Evolutionary conservation across 202 grass and related monocot species (phyloP).

Genomic region (Saccharum hybrid): DNA sequence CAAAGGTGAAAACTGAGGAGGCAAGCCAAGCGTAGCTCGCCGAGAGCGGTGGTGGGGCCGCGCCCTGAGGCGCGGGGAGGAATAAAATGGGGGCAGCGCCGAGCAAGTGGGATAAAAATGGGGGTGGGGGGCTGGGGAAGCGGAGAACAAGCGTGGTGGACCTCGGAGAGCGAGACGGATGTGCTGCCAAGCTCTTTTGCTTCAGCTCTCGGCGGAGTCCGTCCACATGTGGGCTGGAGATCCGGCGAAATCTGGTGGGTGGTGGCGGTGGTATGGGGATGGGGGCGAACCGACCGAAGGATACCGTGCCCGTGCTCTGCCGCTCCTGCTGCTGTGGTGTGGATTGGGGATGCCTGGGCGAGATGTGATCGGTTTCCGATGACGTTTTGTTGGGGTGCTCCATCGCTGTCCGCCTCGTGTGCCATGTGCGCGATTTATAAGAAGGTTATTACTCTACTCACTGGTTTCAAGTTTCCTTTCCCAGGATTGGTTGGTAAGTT

Average conservation of each 20-base stretch:
- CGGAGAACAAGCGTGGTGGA: constrained; percentile 17
- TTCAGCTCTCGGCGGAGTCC: neutral
- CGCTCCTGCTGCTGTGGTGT: neutral
- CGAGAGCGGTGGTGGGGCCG: neutral
- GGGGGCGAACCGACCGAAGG: neutral
- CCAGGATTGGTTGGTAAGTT: no score
- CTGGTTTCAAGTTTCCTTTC: no score
- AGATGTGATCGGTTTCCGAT: constrained; percentile 7
- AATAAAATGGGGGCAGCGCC: constrained; percentile 24
- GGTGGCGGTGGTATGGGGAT: neutral
- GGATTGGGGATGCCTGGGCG: neutral
- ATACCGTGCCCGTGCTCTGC: constrained; percentile 13
- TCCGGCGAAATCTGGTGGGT: neutral
- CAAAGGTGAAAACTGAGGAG: neutral
- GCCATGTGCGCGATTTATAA: neutral
- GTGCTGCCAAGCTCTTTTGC: neutral
- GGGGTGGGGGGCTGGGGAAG: neutral
- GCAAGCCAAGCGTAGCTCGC: neutral
- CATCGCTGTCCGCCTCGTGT: constrained; percentile 23
- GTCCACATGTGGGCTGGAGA: neutral
- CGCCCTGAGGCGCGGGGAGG: neutral
- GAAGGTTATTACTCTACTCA: no score
- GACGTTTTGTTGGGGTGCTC: neutral
- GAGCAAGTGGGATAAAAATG: no score
- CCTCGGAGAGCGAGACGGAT: constrained; percentile 11